phyloP scores from a whole-genome alignment of 2,329 filamentous ascomycete genomes.

The Cryphonectria carpinicola region DNA sequence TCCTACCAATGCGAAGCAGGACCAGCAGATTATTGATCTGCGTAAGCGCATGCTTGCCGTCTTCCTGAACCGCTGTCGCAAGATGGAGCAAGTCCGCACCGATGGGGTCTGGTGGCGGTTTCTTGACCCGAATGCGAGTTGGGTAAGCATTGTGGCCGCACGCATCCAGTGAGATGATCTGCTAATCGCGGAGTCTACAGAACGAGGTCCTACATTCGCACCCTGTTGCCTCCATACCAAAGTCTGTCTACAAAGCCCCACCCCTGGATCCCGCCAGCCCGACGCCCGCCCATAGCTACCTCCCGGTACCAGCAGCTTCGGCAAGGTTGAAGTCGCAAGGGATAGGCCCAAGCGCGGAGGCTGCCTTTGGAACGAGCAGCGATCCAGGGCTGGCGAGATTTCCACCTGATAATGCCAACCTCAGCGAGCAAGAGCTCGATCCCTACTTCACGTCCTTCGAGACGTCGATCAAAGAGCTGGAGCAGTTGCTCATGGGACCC shows the following conservation, averaged over 20 bases:
- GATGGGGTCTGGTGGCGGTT: conserved; percentile 99
- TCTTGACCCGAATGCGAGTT: conserved; percentile 96
- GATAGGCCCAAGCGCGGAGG: conserved; percentile 36
- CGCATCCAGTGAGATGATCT: background rate
- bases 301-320: conserved; percentile 83
- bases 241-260: conserved; percentile 93
- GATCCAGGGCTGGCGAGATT: conserved; percentile 76
- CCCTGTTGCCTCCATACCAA: conserved; percentile 88
- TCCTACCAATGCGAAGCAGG: conserved; percentile 96
- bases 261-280: conserved; percentile 94
- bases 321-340: conserved; percentile 76
- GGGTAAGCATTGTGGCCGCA: conserved; percentile 64
- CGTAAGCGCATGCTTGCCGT: conserved; percentile 96
- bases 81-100: conserved; percentile 88
- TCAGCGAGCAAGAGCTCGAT: conserved; percentile 89
- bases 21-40: conserved; percentile 93
- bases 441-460: conserved; percentile 97
- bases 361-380: conserved; percentile 43
- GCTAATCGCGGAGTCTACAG: conserved; percentile 51
- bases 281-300: conserved; percentile 80
- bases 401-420: conserved; percentile 73
- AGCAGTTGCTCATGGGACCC: conserved; percentile 83
- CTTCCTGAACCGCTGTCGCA: conserved; percentile 89
- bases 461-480: conserved; percentile 86
- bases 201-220: conserved; percentile 94